Conservation (phyloP, 1,139 yeast genomes). For the Blastobotrys malaysiensis region DNA sequence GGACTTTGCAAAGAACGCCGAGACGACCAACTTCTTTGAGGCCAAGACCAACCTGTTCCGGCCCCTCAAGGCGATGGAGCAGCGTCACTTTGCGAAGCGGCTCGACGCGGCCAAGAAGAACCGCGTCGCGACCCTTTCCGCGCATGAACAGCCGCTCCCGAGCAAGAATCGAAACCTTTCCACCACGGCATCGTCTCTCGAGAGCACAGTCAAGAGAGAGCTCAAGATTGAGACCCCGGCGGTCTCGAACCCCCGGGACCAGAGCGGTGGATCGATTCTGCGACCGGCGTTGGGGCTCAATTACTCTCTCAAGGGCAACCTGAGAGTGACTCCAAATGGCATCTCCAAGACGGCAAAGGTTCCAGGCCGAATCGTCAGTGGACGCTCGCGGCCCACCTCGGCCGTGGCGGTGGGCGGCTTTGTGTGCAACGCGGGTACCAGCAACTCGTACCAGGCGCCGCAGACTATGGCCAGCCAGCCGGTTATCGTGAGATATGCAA, state of each 20-base stretch:
- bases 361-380: conserved; percentile 61
- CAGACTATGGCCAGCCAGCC: neutral
- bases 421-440: conserved; percentile 26
- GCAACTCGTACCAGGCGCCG: neutral
- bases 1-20: conserved; percentile 12
- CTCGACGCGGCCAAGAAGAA: neutral
- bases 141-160: neutral
- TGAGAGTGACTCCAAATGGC: conserved; percentile 73
- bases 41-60: neutral
- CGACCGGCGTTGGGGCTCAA: conserved; percentile 16
- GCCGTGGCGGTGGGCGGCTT: conserved; percentile 77
- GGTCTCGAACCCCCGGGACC: neutral
- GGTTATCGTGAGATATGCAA: neutral
- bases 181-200: neutral
- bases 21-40: neutral
- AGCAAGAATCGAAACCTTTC: neutral
- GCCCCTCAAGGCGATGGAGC: neutral
- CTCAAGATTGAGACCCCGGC: neutral
- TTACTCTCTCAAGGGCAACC: conserved; percentile 65
- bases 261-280: neutral
- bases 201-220: neutral
- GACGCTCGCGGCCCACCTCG: conserved; percentile 31
- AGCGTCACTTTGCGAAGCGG: neutral
- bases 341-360: conserved; percentile 51
- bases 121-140: neutral